A percentile compares a stretch with the other conserved stretches of the same genome.
These are phyloP conservation scores for Hypoxylon sp. DNA, from an alignment of 2,329 filamentous ascomycete genomes.

Conservation along the genomic window DNA sequence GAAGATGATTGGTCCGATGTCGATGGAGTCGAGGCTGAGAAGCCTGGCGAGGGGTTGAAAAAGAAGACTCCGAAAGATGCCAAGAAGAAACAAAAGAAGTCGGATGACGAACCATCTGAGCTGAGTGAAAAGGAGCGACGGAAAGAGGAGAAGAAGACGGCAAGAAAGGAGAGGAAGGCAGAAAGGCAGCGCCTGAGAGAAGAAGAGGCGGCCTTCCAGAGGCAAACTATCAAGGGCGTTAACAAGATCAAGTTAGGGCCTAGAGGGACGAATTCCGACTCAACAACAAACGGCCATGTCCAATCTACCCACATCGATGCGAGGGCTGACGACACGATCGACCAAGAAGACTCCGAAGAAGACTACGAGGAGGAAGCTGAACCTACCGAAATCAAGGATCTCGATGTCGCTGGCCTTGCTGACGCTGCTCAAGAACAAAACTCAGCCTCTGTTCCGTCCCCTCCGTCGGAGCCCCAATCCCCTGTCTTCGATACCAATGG, in stretches of 20 bases:
- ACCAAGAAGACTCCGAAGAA: slow-evolving; percentile 40
- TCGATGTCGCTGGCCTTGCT: slow-evolving; percentile 65
- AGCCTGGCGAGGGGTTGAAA: slow-evolving; percentile 76
- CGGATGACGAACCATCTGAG: slow-evolving; percentile 59
- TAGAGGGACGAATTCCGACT: slow-evolving; percentile 51
- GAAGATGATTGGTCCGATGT: slow-evolving; percentile 62
- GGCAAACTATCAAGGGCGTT: slow-evolving; percentile 57
- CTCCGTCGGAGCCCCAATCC: slow-evolving; percentile 69
- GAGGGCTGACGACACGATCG: background rate
- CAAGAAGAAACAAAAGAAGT: slow-evolving; percentile 68
- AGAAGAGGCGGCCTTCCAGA: slow-evolving; percentile 59
- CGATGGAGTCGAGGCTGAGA: slow-evolving; percentile 70
- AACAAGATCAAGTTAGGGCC: slow-evolving; percentile 56
- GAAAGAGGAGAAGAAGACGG: slow-evolving; percentile 67
- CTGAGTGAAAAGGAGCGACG: slow-evolving; percentile 60
- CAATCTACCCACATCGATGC: slow-evolving; percentile 18
- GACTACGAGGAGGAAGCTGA: slow-evolving; percentile 43
- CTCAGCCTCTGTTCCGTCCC: slow-evolving; percentile 51
- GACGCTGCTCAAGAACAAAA: slow-evolving; percentile 62
- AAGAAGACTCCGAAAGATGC: slow-evolving; percentile 58
- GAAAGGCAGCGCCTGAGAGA: slow-evolving; percentile 58
- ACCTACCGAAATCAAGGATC: slow-evolving; percentile 57
- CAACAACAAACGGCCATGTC: slow-evolving; percentile 34
- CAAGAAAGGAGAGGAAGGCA: slow-evolving; percentile 62
- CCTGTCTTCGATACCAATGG: slow-evolving; percentile 72